These are phyloP conservation scores for Nematocida ausubeli DNA, from an alignment of 371 early-diverging fungal species.

Conservation along the genomic window DNA sequence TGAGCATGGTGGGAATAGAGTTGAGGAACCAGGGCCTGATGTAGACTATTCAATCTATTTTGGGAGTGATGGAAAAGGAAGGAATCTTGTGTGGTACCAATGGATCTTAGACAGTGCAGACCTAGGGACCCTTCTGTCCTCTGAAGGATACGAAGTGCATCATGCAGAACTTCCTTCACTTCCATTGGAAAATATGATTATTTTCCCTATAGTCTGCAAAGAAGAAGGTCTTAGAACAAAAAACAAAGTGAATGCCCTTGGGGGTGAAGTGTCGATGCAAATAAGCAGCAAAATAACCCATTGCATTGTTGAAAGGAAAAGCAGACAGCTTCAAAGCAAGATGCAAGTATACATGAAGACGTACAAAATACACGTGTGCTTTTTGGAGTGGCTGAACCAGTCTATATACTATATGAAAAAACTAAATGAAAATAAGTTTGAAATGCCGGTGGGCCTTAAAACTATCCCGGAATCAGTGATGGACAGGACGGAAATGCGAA, in stretches of 20 bases:
- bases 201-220: constrained; percentile 9
- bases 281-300: constrained; percentile 43
- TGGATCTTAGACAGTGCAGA: constrained; percentile 67
- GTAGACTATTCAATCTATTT: constrained; percentile 61
- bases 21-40: constrained; percentile 50
- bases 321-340: not conserved
- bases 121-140: constrained; percentile 53
- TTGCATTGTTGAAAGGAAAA: constrained; percentile 37
- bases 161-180: constrained; percentile 5
- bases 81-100: constrained; percentile 65
- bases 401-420: constrained; percentile 52
- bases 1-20: constrained; percentile 64
- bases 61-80: constrained; percentile 4
- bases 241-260: constrained; percentile 33
- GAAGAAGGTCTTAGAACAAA: constrained; percentile 12
- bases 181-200: not conserved
- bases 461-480: not conserved
- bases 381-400: constrained; percentile 51
- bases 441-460: not conserved
- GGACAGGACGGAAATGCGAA: constrained; percentile 29
- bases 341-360: not conserved
- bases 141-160: constrained; percentile 51
- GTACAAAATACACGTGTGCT: constrained; percentile 32
- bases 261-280: constrained; percentile 18
- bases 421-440: constrained; percentile 21